These are phyloP conservation scores for Amborella trichopoda DNA, from an alignment of 164 flowering plant species.

Conservation along the genomic window DNA sequence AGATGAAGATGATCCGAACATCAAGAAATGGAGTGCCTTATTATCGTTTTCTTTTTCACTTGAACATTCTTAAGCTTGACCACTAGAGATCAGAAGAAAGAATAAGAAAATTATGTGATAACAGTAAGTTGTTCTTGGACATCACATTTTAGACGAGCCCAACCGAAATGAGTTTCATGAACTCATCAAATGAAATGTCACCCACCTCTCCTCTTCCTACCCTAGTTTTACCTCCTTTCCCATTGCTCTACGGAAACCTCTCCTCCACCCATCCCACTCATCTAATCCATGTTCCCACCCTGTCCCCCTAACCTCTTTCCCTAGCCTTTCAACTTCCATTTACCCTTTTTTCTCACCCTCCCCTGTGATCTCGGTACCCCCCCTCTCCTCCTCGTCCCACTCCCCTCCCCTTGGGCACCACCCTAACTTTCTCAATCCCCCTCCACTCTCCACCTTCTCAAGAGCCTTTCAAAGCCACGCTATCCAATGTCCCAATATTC, in stretches of 20 bases:
- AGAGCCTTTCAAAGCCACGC: too few species aligned
- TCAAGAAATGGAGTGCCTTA: too few species aligned
- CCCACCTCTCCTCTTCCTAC: background rate
- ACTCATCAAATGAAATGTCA: too few species aligned
- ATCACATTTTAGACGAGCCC: too few species aligned
- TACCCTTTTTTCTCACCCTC: background rate
- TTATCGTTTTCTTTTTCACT: too few species aligned
- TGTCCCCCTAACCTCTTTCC: background rate
- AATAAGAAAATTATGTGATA: too few species aligned
- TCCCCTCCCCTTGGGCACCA: background rate
- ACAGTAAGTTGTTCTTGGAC: too few species aligned
- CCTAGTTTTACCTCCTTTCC: background rate
- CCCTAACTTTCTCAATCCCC: background rate
- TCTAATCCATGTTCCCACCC: background rate
- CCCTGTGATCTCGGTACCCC: background rate
- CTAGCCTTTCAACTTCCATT: background rate
- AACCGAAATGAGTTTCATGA: too few species aligned
- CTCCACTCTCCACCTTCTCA: background rate
- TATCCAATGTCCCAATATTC: too few species aligned
- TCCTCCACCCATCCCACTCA: background rate
- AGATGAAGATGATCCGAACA: too few species aligned
- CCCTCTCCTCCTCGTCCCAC: background rate
- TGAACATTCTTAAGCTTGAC: too few species aligned
- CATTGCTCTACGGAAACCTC: background rate
- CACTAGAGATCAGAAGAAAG: too few species aligned